Evolutionary conservation across 2,329 filamentous ascomycete species (phyloP).

Genomic region (Hypoxylon sp.): DNA sequence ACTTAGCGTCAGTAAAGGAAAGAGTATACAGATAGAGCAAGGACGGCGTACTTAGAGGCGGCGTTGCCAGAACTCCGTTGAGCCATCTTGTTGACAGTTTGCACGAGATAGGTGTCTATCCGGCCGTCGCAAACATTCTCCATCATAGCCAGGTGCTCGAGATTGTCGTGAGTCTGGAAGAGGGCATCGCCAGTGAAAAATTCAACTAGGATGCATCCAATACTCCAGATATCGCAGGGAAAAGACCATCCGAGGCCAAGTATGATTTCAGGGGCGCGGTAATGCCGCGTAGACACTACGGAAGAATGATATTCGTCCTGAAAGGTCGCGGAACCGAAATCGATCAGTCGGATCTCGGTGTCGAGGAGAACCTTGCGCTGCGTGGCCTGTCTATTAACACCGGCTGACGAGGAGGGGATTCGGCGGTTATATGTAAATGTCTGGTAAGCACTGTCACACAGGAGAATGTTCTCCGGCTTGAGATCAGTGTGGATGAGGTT

Average conservation of each 20-base stretch:
- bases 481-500: constrained; percentile 93
- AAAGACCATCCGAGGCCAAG: constrained; percentile 75
- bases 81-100: constrained; percentile 63
- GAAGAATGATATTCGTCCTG: constrained; percentile 77
- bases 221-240: constrained; percentile 78
- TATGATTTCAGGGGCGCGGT: constrained; percentile 75
- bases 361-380: constrained; percentile 71
- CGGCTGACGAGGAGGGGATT: constrained; percentile 72
- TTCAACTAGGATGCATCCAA: constrained; percentile 75
- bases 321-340: constrained; percentile 76
- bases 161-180: constrained; percentile 76
- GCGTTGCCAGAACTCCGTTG: constrained; percentile 65
- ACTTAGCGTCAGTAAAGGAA: constrained; percentile 44
- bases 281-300: constrained; percentile 74
- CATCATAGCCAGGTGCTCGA: constrained; percentile 80
- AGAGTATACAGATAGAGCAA: neutral
- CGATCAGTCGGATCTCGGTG: constrained; percentile 74
- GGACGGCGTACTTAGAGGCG: constrained; percentile 65
- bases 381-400: constrained; percentile 66
- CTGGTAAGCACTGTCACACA: constrained; percentile 71
- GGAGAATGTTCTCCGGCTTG: constrained; percentile 74
- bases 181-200: constrained; percentile 76
- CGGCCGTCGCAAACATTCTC: constrained; percentile 68
- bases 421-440: constrained; percentile 75
- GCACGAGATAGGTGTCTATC: constrained; percentile 67